Conservation (phyloP, 2,329 filamentous ascomycete genomes). For the Cercospora citrullina region DNA sequence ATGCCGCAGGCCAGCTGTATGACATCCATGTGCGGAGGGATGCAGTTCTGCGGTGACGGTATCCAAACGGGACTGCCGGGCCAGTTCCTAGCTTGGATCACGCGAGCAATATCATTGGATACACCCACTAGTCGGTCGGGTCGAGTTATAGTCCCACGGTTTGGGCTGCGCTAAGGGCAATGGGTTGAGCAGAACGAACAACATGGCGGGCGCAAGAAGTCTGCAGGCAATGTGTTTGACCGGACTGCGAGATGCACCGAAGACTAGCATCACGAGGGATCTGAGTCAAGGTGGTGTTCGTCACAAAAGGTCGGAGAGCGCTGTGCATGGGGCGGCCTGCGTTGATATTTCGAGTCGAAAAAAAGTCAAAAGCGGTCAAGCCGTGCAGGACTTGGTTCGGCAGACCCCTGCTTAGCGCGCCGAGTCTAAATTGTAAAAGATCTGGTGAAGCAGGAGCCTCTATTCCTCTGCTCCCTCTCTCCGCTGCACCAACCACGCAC, state of each 20-base stretch:
- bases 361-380: constrained; percentile 7
- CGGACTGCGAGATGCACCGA: not conserved
- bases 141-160: not conserved
- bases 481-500: constrained; percentile 6
- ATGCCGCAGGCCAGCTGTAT: not conserved
- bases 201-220: not conserved
- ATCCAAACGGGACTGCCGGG: not conserved
- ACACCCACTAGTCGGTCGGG: not conserved
- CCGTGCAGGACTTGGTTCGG: not conserved
- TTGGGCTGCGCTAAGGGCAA: not conserved
- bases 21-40: not conserved
- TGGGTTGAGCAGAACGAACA: not conserved
- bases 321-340: not conserved
- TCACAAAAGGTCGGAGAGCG: not conserved
- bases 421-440: constrained; percentile 8
- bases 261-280: not conserved
- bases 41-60: not conserved
- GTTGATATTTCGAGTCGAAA: constrained; percentile 1
- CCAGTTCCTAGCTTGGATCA: not conserved
- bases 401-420: constrained; percentile 10
- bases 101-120: not conserved
- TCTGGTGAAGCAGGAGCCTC: constrained; percentile 1
- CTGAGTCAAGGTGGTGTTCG: constrained; percentile 8
- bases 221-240: not conserved
- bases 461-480: constrained; percentile 12